Evolutionary conservation across 179 eudicot species (phyloP).

Genomic region (Patellifolia procumbens): DNA sequence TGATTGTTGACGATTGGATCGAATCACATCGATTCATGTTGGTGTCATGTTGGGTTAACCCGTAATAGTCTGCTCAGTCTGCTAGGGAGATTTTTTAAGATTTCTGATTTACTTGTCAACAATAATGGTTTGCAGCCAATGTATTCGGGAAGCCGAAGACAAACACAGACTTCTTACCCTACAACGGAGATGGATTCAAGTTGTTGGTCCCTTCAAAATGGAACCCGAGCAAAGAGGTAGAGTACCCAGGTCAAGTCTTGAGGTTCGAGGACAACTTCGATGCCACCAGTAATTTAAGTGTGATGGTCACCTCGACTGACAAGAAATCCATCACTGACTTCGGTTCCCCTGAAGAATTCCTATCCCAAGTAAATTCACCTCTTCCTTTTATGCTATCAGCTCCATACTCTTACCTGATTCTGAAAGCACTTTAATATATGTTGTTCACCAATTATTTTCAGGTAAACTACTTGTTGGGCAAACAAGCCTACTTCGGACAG

Average conservation of each 20-base stretch:
- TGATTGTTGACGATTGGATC: no score
- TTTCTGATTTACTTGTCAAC: neutral
- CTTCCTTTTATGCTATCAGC: neutral
- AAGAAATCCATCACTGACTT: conserved; percentile 87
- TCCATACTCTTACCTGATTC: neutral
- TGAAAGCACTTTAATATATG: conserved; percentile 16
- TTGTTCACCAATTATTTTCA: conserved; percentile 18
- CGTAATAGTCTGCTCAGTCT: neutral
- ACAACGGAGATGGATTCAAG: conserved; percentile 75
- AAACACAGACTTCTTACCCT: conserved; percentile 71
- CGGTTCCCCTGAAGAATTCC: conserved; percentile 90
- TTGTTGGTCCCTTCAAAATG: conserved; percentile 72
- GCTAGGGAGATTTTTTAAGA: neutral
- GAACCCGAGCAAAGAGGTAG: conserved; percentile 95
- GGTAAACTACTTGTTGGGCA: conserved; percentile 87
- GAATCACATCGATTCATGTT: no score
- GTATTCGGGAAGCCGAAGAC: conserved; percentile 92
- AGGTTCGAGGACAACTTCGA: conserved; percentile 95
- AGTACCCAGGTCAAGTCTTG: conserved; percentile 90
- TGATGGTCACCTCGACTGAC: conserved; percentile 70
- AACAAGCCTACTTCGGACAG: conserved; percentile 85
- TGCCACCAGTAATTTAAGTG: conserved; percentile 63
- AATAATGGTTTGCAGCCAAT: conserved; percentile 59
- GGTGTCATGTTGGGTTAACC: neutral
- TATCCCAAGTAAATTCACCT: conserved; percentile 49